A percentile compares a stretch with the other conserved stretches of the same genome.
These are phyloP conservation scores for Podaxis sp. DNA, from an alignment of 768 basidiomycete genomes.

Conservation along the genomic window DNA sequence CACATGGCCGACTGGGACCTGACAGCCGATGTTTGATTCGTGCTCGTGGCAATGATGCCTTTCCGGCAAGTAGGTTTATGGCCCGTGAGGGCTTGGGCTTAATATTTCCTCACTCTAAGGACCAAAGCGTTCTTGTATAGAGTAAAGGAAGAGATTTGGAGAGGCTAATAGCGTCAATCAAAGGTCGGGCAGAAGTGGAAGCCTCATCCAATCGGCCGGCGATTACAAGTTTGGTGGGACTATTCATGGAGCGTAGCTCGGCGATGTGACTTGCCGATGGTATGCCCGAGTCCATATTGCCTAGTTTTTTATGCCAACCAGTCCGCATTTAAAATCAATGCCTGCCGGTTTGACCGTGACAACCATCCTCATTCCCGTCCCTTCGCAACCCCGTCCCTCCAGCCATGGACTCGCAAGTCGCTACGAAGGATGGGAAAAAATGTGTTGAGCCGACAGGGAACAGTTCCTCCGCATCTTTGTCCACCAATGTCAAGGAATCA, in stretches of 20 bases:
- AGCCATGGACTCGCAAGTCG: neutral
- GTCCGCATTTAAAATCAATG: neutral
- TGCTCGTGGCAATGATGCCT: too few species aligned
- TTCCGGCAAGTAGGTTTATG: too few species aligned
- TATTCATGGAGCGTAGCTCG: neutral
- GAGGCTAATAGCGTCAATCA: neutral
- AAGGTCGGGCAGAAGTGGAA: neutral
- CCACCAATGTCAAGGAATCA: neutral
- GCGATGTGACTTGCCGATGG: neutral
- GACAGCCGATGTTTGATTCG: too few species aligned
- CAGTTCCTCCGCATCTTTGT: neutral
- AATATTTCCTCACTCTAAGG: neutral
- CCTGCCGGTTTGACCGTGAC: neutral
- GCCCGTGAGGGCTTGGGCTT: too few species aligned
- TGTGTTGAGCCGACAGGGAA: neutral
- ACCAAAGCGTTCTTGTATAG: neutral
- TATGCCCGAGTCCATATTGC: neutral
- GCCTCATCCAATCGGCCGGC: neutral
- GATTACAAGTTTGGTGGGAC: too few species aligned
- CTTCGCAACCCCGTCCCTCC: neutral
- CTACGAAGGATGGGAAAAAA: neutral
- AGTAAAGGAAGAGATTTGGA: neutral
- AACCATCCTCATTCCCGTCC: neutral
- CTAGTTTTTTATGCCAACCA: neutral
- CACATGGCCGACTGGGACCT: too few species aligned